Evolutionary conservation across 306 rosid genomes (phyloP).

Genomic region (Prunus dulcis): DNA sequence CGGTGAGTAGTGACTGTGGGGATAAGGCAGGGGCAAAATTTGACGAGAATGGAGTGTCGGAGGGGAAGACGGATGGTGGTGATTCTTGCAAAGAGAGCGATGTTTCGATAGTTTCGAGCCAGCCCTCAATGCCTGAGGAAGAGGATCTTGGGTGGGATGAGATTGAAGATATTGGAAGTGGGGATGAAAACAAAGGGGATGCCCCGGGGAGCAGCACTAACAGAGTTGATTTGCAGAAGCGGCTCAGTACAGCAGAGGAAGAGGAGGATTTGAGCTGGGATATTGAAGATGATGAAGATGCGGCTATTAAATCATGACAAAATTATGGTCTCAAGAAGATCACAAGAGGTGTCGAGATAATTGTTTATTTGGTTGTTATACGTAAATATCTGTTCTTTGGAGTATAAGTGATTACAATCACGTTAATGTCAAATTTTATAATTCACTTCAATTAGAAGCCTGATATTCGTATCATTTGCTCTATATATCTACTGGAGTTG

Average conservation of each 20-base stretch:
- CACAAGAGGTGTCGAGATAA: slow-evolving; percentile 14
- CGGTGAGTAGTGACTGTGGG: slow-evolving; percentile 23
- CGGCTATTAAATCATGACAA: slow-evolving; percentile 45
- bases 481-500: not conserved
- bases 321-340: slow-evolving; percentile 8
- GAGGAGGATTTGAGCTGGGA: slow-evolving; percentile 96
- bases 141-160: slow-evolving; percentile 91
- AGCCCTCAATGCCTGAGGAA: slow-evolving; percentile 65
- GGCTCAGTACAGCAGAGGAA: slow-evolving; percentile 47
- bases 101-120: slow-evolving; percentile 80
- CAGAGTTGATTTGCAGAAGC: slow-evolving; percentile 55
- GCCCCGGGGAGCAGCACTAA: slow-evolving; percentile 26
- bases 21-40: slow-evolving; percentile 35
- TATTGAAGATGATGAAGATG: slow-evolving; percentile 62
- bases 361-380: slow-evolving; percentile 2
- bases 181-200: slow-evolving; percentile 53
- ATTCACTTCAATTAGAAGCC: not conserved
- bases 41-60: slow-evolving; percentile 27
- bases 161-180: slow-evolving; percentile 71
- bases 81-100: slow-evolving; percentile 82
- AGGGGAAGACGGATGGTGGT: slow-evolving; percentile 43
- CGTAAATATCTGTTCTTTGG: not conserved
- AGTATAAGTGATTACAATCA: slow-evolving; percentile 5
- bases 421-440: slow-evolving; percentile 2
- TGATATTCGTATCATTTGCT: not conserved